A percentile compares a stretch with the other conserved stretches of the same genome.
Conservation (phyloP, 202 grass and related monocot genomes). For the Musa balbisiana region DNA sequence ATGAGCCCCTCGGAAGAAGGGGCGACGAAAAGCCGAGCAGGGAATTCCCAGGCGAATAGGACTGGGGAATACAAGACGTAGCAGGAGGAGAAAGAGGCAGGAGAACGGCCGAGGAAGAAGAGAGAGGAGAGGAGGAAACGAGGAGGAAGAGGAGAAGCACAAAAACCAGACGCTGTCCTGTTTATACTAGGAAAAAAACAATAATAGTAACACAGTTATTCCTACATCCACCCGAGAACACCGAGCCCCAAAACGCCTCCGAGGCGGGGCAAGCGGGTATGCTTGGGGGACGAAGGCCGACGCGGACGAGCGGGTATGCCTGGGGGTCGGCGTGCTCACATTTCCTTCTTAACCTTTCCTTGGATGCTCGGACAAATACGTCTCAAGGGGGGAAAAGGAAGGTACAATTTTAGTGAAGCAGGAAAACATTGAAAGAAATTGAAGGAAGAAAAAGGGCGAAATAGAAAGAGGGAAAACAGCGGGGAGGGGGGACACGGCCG, state of each 20-base stretch:
- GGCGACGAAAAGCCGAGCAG: constrained; percentile 5
- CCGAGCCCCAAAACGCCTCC: background rate
- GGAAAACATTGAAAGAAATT: background rate
- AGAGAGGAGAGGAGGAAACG: constrained; percentile 11
- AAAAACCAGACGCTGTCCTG: constrained; percentile 18
- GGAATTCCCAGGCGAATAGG: constrained; percentile 5
- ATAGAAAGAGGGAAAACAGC: background rate
- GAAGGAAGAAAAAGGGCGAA: background rate
- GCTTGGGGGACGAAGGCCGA: too few relatives aligned
- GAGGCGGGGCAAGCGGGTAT: too few relatives aligned
- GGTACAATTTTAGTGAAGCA: too few relatives aligned
- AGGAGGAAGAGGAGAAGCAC: constrained; percentile 21
- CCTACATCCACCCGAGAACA: background rate
- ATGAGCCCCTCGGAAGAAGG: constrained; percentile 38
- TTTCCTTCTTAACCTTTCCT: too few relatives aligned
- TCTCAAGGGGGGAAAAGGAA: too few relatives aligned
- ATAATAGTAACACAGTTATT: constrained; percentile 8
- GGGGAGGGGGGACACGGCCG: too few relatives aligned
- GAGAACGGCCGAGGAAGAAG: background rate
- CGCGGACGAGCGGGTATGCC: too few relatives aligned
- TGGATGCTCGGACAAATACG: too few relatives aligned
- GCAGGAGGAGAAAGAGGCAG: background rate
- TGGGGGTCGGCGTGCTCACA: too few relatives aligned
- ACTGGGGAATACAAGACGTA: constrained; percentile 1
- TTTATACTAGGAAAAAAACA: constrained; percentile 31